phyloP scores from a whole-genome alignment of 805 yeast species.

The Komagataella pseudopastoris region DNA sequence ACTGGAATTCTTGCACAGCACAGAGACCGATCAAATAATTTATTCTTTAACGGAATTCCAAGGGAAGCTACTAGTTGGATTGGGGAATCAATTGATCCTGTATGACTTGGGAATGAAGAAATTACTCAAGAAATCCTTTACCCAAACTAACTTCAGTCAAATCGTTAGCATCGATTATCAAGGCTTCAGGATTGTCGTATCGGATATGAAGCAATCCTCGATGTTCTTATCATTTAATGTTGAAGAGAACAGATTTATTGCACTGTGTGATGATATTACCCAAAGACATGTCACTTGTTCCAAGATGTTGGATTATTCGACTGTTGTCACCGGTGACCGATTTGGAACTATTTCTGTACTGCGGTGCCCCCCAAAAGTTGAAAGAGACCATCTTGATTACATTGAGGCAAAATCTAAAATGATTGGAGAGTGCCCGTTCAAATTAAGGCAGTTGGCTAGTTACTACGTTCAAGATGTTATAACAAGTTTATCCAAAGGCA shows the following conservation, averaged over 20 bases:
- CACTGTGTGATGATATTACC: slow-evolving; percentile 58
- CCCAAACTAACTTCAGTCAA: slow-evolving; percentile 27
- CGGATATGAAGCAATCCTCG: slow-evolving; percentile 61
- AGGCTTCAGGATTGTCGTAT: slow-evolving; percentile 50
- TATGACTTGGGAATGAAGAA: slow-evolving; percentile 75
- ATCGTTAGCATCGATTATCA: slow-evolving; percentile 42
- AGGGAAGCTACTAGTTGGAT: slow-evolving; percentile 48
- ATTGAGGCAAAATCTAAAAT: slow-evolving; percentile 18
- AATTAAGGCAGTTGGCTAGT: slow-evolving; percentile 39
- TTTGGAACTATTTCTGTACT: slow-evolving; percentile 70
- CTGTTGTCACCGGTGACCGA: slow-evolving; percentile 75
- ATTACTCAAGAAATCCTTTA: slow-evolving; percentile 51
- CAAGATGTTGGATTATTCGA: slow-evolving; percentile 53
- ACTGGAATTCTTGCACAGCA: slow-evolving; percentile 45
- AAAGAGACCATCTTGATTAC: slow-evolving; percentile 30
- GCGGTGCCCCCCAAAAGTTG: slow-evolving; percentile 39
- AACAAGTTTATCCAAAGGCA: slow-evolving; percentile 41
- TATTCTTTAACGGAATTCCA: slow-evolving; percentile 39
- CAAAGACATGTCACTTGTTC: slow-evolving; percentile 55
- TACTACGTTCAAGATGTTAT: slow-evolving; percentile 62
- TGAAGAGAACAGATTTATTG: slow-evolving; percentile 33
- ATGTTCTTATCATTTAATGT: slow-evolving; percentile 40
- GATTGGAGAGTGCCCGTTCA: slow-evolving; percentile 35
- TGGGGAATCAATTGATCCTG: slow-evolving; percentile 36
- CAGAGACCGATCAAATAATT: slow-evolving; percentile 35